Evolutionary conservation across 2,329 filamentous ascomycete genomes (phyloP).

Genomic region (Hymenoscyphus linearis): DNA sequence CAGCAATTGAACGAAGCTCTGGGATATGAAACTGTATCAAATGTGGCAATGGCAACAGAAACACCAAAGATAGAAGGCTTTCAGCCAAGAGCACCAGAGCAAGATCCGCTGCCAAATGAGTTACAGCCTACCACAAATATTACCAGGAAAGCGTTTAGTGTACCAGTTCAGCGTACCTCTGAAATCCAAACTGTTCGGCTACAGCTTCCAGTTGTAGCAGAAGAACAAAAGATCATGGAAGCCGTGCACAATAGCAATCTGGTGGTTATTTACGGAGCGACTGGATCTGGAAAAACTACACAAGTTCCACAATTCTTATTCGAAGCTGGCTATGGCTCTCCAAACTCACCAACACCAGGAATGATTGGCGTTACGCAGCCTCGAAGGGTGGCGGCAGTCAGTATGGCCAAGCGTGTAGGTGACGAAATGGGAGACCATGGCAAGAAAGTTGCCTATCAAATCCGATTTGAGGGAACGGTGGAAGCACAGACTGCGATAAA

Average conservation of each 20-base stretch:
- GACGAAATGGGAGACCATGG: slow-evolving; percentile 76
- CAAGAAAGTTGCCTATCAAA: slow-evolving; percentile 83
- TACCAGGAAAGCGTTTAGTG: slow-evolving; percentile 68
- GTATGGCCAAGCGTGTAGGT: slow-evolving; percentile 88
- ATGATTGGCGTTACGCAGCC: slow-evolving; percentile 96
- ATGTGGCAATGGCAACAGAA: slow-evolving; percentile 32
- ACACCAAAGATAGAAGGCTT: slow-evolving; percentile 56
- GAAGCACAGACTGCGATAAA: slow-evolving; percentile 82
- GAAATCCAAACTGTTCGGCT: slow-evolving; percentile 75
- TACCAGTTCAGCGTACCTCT: slow-evolving; percentile 62
- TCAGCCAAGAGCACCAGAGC: slow-evolving; percentile 59
- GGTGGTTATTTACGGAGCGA: slow-evolving; percentile 89
- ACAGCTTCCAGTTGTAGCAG: slow-evolving; percentile 81
- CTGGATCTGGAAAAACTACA: slow-evolving; percentile 95
- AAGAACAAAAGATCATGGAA: slow-evolving; percentile 98
- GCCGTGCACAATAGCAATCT: slow-evolving; percentile 87
- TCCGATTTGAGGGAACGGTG: slow-evolving; percentile 86
- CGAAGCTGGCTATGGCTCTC: slow-evolving; percentile 84
- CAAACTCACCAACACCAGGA: slow-evolving; percentile 73
- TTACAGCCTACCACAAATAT: slow-evolving; percentile 53
- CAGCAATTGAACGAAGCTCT: slow-evolving; percentile 80
- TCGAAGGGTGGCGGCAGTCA: slow-evolving; percentile 88
- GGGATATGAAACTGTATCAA: slow-evolving; percentile 52
- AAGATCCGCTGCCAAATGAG: slow-evolving; percentile 65
- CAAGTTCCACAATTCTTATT: slow-evolving; percentile 95